Evolutionary conservation across 1,139 yeast genomes (phyloP).

Genomic region (Sporopachydermia cereana): DNA sequence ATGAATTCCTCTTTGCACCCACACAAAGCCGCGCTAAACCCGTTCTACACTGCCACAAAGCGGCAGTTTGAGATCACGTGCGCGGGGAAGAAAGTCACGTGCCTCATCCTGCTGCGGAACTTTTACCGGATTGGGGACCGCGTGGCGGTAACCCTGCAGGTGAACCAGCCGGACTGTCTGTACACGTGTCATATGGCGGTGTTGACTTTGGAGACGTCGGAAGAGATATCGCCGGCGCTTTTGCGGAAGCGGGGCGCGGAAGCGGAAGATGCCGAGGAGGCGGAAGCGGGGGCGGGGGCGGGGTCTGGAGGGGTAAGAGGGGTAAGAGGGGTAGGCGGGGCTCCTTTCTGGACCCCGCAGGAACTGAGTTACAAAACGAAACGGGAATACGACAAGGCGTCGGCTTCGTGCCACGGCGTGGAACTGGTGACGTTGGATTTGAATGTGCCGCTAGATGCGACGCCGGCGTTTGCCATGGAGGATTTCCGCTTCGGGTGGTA

Average conservation of each 20-base stretch:
- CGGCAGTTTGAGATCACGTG: not conserved
- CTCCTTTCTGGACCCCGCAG: not conserved
- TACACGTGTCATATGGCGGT: not conserved
- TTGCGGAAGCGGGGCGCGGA: not conserved
- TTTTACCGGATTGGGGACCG: slow-evolving; percentile 5
- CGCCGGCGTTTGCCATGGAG: slow-evolving; percentile 4
- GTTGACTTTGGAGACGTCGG: slow-evolving; percentile 1
- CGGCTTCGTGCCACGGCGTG: slow-evolving; percentile 1
- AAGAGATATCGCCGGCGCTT: not conserved
- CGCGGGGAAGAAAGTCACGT: not conserved
- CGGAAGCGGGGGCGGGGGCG: not conserved
- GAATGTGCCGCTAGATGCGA: slow-evolving; percentile 1
- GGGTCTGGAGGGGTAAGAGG: not conserved
- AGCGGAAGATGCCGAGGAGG: not conserved
- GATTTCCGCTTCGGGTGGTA: slow-evolving; percentile 3
- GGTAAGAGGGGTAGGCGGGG: too few relatives aligned
- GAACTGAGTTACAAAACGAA: not conserved
- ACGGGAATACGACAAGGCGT: slow-evolving; percentile 1
- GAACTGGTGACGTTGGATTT: slow-evolving; percentile 3
- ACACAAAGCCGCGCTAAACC: not conserved
- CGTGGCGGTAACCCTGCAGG: not conserved
- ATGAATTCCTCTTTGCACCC: not conserved
- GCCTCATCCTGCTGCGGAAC: not conserved
- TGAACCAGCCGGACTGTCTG: not conserved
- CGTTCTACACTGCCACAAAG: not conserved